phyloP scores from a whole-genome alignment of 768 basidiomycete species.

The Suillus plorans region DNA sequence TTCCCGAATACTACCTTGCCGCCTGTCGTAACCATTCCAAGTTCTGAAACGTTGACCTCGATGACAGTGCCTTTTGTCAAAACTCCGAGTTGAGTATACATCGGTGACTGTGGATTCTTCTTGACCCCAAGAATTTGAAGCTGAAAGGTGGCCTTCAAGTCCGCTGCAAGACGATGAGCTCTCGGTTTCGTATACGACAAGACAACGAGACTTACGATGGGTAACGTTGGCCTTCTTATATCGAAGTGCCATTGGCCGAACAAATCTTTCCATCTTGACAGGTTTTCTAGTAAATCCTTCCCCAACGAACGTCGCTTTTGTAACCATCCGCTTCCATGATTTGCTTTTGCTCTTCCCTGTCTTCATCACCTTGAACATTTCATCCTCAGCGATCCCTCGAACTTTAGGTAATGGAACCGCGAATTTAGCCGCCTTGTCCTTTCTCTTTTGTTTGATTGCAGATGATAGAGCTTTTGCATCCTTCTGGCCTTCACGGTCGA shows the following conservation, averaged over 20 bases:
- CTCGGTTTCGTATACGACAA: constrained; percentile 2
- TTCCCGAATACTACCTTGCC: constrained; percentile 94
- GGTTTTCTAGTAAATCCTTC: constrained; percentile 98
- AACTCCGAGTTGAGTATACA: constrained; percentile 95
- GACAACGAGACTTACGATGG: constrained; percentile 67
- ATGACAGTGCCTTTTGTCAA: constrained; percentile 98
- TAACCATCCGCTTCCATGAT: constrained; percentile 99
- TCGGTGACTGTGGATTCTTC: constrained; percentile 99
- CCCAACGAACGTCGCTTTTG: constrained; percentile 98
- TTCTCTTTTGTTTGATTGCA: constrained; percentile 97
- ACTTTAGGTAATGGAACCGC: constrained; percentile 97
- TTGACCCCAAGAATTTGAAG: constrained; percentile 97
- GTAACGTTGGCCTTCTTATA: constrained; percentile 99
- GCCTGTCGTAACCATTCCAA: constrained; percentile 96
- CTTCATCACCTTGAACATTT: constrained; percentile 99
- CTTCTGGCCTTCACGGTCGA: constrained; percentile 97
- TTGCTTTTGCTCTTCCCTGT: constrained; percentile 96
- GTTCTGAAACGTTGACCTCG: constrained; percentile 98
- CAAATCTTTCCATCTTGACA: constrained; percentile 98
- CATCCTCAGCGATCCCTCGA: constrained; percentile 96
- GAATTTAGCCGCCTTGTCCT: constrained; percentile 98
- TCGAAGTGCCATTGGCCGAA: constrained; percentile 95
- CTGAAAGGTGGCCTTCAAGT: constrained; percentile 98
- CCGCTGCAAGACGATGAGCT: constrained; percentile 51
- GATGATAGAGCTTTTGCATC: constrained; percentile 95